Conservation (phyloP, 257 asterid genomes). For the Prunella vulgaris region DNA sequence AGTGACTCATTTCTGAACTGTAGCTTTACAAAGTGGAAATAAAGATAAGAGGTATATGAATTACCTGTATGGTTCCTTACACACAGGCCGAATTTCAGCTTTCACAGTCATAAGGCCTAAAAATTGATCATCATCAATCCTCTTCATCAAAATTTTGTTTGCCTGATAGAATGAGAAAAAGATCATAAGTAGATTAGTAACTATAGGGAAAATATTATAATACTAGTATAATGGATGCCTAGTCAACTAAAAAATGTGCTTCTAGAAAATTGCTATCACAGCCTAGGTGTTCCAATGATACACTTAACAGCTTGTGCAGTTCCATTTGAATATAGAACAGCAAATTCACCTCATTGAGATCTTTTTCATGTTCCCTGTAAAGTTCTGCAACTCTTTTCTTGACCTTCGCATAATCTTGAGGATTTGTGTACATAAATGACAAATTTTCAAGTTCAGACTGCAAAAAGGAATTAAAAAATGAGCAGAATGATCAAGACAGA, state of each 20-base stretch:
- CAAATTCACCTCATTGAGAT: slow-evolving; percentile 64
- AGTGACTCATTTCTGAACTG: not conserved
- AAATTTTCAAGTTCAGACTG: slow-evolving; percentile 94
- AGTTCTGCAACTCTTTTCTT: slow-evolving; percentile 77
- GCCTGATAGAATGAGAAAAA: slow-evolving; percentile 51
- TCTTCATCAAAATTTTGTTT: slow-evolving; percentile 61
- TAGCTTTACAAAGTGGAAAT: not conserved
- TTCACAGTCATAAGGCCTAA: slow-evolving; percentile 72
- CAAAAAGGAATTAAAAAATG: slow-evolving; percentile 21
- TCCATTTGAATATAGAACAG: not conserved
- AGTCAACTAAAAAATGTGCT: not conserved
- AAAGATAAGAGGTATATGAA: slow-evolving; percentile 1
- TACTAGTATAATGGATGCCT: not conserved
- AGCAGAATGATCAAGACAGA: slow-evolving; percentile 11
- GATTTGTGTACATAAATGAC: slow-evolving; percentile 84
- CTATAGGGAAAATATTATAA: not conserved
- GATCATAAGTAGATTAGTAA: slow-evolving; percentile 4
- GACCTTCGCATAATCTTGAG: slow-evolving; percentile 68
- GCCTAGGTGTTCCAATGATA: not conserved
- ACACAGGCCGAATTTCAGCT: slow-evolving; percentile 70
- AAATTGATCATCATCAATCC: slow-evolving; percentile 82
- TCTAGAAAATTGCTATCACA: not conserved
- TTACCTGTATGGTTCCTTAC: slow-evolving; percentile 92
- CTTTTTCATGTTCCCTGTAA: slow-evolving; percentile 74
- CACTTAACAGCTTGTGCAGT: not conserved